phyloP scores from a whole-genome alignment of 352 stramenopile genomes.

The Globisporangium barbulae region DNA sequence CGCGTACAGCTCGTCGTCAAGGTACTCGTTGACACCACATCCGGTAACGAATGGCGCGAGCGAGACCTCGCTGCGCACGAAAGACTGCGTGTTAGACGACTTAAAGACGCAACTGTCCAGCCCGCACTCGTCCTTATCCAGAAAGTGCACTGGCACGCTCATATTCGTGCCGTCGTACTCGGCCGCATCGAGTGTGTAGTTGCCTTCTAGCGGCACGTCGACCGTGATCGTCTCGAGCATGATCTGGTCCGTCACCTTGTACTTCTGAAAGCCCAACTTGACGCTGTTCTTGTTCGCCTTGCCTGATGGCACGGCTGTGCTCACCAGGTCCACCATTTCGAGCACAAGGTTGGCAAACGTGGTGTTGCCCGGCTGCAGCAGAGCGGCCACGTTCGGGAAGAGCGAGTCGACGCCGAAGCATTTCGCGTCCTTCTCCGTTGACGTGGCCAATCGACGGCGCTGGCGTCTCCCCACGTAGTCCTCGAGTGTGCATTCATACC shows the following conservation, averaged over 20 bases:
- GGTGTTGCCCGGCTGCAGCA: constrained; percentile 3
- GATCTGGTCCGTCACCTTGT: constrained; percentile 13
- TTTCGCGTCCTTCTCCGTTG: neutral
- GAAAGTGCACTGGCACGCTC: constrained; percentile 7
- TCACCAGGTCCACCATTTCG: constrained; percentile 7
- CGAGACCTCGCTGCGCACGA: constrained; percentile 14
- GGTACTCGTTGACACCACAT: neutral
- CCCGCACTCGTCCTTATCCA: constrained; percentile 14
- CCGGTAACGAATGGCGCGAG: constrained; percentile 12
- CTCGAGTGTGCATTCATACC: constrained; percentile 10
- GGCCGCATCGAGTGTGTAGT: constrained; percentile 9
- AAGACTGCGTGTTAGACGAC: constrained; percentile 11
- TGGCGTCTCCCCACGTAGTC: neutral
- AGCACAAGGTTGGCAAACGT: constrained; percentile 17
- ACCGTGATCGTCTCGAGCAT: constrained; percentile 19
- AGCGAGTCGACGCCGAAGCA: constrained; percentile 7
- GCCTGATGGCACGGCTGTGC: constrained; percentile 1
- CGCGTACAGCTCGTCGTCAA: constrained; percentile 7
- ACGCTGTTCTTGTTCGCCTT: constrained; percentile 3
- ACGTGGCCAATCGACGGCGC: neutral
- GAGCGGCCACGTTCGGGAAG: constrained; percentile 1
- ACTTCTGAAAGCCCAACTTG: constrained; percentile 15
- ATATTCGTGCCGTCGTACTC: constrained; percentile 8
- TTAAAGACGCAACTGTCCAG: constrained; percentile 15
- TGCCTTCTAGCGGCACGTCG: constrained; percentile 16